Conservation (phyloP, 306 rosid genomes). For the Dryas octopetala region DNA sequence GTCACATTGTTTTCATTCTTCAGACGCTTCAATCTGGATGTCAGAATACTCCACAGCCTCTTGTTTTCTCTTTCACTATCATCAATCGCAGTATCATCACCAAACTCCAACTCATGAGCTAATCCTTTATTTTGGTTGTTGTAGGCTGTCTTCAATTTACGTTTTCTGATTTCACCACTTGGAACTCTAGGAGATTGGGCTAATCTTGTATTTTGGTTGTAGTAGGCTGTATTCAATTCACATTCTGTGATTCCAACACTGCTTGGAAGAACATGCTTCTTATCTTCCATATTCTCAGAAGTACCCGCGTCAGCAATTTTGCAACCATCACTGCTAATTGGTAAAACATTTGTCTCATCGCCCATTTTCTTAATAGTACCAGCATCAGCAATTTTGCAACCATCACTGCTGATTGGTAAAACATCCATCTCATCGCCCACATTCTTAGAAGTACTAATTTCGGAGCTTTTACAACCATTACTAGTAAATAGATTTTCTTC, state of each 20-base stretch:
- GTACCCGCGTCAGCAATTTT: background rate
- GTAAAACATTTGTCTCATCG: background rate
- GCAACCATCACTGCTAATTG: background rate
- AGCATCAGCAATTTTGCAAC: background rate
- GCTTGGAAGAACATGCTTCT: background rate
- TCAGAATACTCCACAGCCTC: constrained; percentile 8
- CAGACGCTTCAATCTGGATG: background rate
- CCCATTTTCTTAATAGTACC: background rate
- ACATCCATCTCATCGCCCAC: background rate
- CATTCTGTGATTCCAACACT: background rate
- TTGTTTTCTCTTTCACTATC: background rate
- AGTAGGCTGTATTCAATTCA: background rate
- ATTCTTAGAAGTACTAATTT: background rate
- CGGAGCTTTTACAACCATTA: background rate
- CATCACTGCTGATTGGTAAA: background rate
- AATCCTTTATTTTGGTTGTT: background rate
- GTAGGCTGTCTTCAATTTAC: background rate
- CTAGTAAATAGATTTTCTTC: background rate
- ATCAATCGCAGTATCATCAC: background rate
- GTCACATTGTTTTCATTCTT: constrained; percentile 6
- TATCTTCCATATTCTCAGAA: background rate
- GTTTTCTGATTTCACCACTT: background rate
- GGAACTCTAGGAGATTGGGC: no score
- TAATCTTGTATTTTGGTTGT: no score
- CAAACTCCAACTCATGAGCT: background rate